phyloP scores from a whole-genome alignment of 2,329 filamentous ascomycete species.

The Coccinonectria pachysandricola region DNA sequence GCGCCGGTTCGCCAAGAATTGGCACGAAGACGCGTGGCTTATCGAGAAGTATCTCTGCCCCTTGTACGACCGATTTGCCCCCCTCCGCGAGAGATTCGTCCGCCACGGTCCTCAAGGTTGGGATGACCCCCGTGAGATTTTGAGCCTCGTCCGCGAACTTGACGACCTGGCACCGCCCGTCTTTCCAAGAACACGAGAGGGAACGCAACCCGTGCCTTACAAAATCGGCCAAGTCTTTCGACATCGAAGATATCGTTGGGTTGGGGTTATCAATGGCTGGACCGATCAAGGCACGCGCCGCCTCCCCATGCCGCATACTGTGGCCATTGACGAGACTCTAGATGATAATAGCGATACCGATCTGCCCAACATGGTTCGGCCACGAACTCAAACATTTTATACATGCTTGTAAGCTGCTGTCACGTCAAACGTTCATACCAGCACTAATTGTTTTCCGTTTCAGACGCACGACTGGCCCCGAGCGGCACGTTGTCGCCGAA shows the following conservation, averaged over 20 bases:
- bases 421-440: background rate
- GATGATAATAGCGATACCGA: constrained; percentile 19
- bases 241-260: constrained; percentile 70
- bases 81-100: constrained; percentile 17
- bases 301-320: constrained; percentile 17
- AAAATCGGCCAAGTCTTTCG: constrained; percentile 74
- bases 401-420: constrained; percentile 64
- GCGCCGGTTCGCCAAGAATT: constrained; percentile 31
- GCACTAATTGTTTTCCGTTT: constrained; percentile 4
- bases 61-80: constrained; percentile 40
- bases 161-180: constrained; percentile 31
- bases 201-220: constrained; percentile 31
- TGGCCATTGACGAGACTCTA: constrained; percentile 17
- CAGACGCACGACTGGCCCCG: constrained; percentile 24
- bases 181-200: constrained; percentile 20
- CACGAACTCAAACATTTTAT: constrained; percentile 50
- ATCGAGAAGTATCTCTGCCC: constrained; percentile 57
- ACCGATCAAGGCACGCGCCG: constrained; percentile 36
- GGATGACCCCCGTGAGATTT: constrained; percentile 21
- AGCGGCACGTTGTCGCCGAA: constrained; percentile 40
- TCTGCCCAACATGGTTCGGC: constrained; percentile 16
- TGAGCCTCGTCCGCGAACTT: constrained; percentile 30
- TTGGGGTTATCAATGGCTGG: constrained; percentile 85
- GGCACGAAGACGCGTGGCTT: constrained; percentile 59
- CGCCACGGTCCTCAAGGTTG: constrained; percentile 17